Base-by-base conservation (phyloP, 2,329 filamentous ascomycete genomes). In the Sarocladium brachiariae region DNA sequence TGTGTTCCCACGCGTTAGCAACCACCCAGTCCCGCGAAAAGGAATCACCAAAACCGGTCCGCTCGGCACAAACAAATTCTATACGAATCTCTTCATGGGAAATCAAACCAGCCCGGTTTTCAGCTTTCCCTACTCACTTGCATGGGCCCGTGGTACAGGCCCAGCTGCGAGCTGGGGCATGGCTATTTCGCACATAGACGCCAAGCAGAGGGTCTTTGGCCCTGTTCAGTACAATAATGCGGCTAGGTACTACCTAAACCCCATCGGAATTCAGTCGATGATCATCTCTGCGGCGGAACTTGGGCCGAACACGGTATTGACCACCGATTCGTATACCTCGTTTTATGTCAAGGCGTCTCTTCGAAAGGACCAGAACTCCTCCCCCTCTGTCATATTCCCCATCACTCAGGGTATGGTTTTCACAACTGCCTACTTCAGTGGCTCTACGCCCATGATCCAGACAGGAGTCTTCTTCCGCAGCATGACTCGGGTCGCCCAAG, bases 351-450 rank as follows among this genome's bases (percentile, higher is more conserved):
- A 89, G 55, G 80, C 89, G 43, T 84, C 87, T 37, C 72, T 97
- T 31, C 76, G 71, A 48, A 74, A 76, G 2, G 70, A 73, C 19
- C 62, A 66, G 14, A 71, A 71, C 3, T 74, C 76, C 7, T 64
- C 72, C 1, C 78, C 85, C 1, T 72, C 78, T 1, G 76, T 97
- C 21, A 84, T 80, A 0, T 89, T 95, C 56, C 90, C 90, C 0
- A 63, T 96, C 7, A 82, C 95, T 0, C 92, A 97, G 63, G 93
- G 93, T 13, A 93, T 95, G 82, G 85, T 81, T 0, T 95, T 90
- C 59, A 74, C 96, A n/a, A 96, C 91, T 4, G 91, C 76, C 1
- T 66, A 86, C 16, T 97, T 90, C 66, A 75, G 74, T 50, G 81
- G 82, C 25, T 75, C 81, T 0, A 83, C 81, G 6, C 92, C 92